Conservation (phyloP, 805 yeast species). For the Yarrowia bubula region DNA sequence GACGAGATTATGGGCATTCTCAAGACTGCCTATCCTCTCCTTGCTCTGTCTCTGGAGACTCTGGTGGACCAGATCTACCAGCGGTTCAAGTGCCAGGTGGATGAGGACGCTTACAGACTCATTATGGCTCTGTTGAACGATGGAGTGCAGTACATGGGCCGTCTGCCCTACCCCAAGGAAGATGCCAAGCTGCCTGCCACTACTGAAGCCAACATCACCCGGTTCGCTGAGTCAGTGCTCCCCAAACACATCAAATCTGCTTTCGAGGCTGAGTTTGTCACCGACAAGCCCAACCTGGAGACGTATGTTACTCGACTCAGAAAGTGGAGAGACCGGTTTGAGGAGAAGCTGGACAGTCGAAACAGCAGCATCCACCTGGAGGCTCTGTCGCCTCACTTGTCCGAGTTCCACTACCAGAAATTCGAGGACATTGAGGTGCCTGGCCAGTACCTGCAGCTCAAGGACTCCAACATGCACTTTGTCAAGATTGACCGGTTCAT, state of each 20-base stretch:
- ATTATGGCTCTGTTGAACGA: conserved; percentile 91
- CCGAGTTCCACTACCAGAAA: conserved; percentile 97
- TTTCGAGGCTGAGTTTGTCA: conserved; percentile 87
- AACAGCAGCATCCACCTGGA: conserved; percentile 79
- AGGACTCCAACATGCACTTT: conserved; percentile 86
- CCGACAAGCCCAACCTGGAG: conserved; percentile 83
- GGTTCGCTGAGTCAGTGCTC: conserved; percentile 89
- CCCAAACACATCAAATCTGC: conserved; percentile 87
- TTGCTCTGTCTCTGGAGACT: conserved; percentile 90
- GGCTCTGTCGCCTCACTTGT: conserved; percentile 87
- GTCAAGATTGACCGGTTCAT: conserved; percentile 89
- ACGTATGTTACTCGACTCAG: conserved; percentile 78
- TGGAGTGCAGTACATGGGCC: conserved; percentile 84
- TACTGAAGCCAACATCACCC: conserved; percentile 80
- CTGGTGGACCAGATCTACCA: conserved; percentile 93
- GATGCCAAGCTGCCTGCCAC: conserved; percentile 87
- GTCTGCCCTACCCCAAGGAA: conserved; percentile 81
- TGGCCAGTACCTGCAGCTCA: conserved; percentile 88
- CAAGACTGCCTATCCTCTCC: conserved; percentile 92
- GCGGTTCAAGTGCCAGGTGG: conserved; percentile 88
- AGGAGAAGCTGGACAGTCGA: conserved; percentile 85
- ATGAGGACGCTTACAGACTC: conserved; percentile 92
- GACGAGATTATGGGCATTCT: conserved; percentile 90
- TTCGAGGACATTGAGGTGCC: conserved; percentile 97
- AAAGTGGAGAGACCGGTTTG: conserved; percentile 89